Evolutionary conservation across 257 asterid genomes (phyloP).

Genomic region (Echites panduratus): DNA sequence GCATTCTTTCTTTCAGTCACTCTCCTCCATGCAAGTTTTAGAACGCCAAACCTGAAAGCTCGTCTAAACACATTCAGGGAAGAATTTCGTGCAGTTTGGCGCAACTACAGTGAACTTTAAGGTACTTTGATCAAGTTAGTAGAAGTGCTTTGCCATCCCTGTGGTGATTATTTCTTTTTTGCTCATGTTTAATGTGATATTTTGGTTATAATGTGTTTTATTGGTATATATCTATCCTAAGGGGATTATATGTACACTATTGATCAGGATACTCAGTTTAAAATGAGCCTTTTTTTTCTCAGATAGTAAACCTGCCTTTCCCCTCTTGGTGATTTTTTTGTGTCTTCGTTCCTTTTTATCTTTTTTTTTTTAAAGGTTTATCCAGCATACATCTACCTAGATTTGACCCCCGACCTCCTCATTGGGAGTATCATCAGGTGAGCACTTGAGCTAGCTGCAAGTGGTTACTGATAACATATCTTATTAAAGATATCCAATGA

Average conservation of each 20-base stretch:
- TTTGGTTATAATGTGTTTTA: neutral
- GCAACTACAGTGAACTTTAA: conserved; percentile 82
- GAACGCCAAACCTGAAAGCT: conserved; percentile 97
- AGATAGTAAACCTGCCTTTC: neutral
- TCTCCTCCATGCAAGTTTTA: conserved; percentile 77
- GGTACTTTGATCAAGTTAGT: neutral
- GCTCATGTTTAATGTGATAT: neutral
- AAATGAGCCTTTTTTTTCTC: neutral
- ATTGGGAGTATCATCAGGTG: too few species aligned
- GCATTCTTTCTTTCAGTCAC: conserved; percentile 48
- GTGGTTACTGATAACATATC: neutral
- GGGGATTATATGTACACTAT: neutral
- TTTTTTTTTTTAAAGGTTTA: too few species aligned
- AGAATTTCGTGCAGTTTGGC: conserved; percentile 97
- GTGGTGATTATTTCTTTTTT: neutral
- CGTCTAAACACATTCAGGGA: conserved; percentile 95
- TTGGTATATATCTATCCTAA: neutral
- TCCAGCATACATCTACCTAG: too few species aligned
- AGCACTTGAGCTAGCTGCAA: too few species aligned
- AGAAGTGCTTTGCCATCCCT: neutral
- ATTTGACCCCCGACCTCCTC: too few species aligned
- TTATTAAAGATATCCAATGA: neutral
- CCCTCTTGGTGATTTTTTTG: neutral
- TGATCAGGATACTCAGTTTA: neutral
- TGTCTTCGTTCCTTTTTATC: too few species aligned